Percentiles rank a stretch among this genome's conserved stretches.
Evolutionary conservation across 352 stramenopile genomes (phyloP).

Genomic region (Globisporangium apiculatum): DNA sequence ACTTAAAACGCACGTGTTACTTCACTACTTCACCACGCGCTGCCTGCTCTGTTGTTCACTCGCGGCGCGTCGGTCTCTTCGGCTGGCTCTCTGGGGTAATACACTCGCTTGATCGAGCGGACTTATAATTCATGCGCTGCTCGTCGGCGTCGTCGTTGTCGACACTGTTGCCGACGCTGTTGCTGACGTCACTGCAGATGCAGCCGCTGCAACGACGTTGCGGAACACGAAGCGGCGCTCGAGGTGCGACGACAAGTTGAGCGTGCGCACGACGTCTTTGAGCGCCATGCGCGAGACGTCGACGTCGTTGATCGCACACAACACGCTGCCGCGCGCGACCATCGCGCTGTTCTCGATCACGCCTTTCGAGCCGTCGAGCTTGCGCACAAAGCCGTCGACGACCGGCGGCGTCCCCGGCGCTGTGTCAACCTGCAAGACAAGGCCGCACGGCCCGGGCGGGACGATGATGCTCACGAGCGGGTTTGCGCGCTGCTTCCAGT

Average conservation of each 20-base stretch:
- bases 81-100: too few relatives aligned
- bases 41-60: too few relatives aligned
- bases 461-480: slow-evolving; percentile 67
- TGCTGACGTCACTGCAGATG: background rate
- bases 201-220: slow-evolving; percentile 12
- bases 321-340: slow-evolving; percentile 51
- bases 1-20: too few relatives aligned
- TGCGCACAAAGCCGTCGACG: slow-evolving; percentile 71
- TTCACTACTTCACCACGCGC: too few relatives aligned
- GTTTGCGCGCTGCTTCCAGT: slow-evolving; percentile 62
- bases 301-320: slow-evolving; percentile 77
- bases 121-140: too few relatives aligned
- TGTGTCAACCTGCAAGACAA: slow-evolving; percentile 55
- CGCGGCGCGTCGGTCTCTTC: too few relatives aligned
- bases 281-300: slow-evolving; percentile 61
- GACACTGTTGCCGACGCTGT: background rate
- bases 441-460: slow-evolving; percentile 56
- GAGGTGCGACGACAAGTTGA: slow-evolving; percentile 67
- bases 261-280: slow-evolving; percentile 58
- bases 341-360: slow-evolving; percentile 73
- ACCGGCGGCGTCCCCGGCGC: slow-evolving; percentile 25
- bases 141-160: background rate
- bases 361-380: slow-evolving; percentile 55
- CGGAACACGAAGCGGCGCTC: slow-evolving; percentile 72
- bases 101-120: too few relatives aligned